Evolutionary conservation across 495 filamentous ascomycete genomes (phyloP).

Genomic region (Aspergillus sparsus): DNA sequence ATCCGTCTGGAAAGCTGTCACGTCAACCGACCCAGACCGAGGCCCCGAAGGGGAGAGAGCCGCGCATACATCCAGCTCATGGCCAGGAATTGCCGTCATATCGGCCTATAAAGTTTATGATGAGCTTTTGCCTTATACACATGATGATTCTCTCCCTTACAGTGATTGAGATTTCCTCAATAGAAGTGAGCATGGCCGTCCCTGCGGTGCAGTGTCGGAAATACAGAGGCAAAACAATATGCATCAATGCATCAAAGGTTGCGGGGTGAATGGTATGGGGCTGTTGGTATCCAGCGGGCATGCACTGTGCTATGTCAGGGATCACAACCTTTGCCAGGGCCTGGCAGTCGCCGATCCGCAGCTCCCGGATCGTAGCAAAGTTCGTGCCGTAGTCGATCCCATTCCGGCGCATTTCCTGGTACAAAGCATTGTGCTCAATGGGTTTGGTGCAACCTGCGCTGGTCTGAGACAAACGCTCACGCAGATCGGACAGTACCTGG

Average conservation of each 20-base stretch:
- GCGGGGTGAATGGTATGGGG: neutral
- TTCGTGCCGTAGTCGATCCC: neutral
- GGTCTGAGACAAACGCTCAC: neutral
- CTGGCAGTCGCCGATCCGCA: neutral
- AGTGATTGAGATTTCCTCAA: neutral
- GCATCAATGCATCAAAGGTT: neutral
- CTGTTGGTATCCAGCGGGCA: neutral
- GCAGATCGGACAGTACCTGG: neutral
- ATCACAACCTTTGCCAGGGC: neutral
- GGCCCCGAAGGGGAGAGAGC: neutral
- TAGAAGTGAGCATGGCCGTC: too few relatives aligned
- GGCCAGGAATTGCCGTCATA: neutral
- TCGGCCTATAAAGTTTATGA: neutral
- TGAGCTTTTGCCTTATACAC: neutral
- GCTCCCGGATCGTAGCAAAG: neutral
- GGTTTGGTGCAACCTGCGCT: neutral
- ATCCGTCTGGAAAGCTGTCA: too few relatives aligned
- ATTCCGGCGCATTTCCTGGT: neutral
- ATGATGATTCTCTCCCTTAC: neutral
- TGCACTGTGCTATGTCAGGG: neutral
- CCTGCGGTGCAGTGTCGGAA: too few relatives aligned
- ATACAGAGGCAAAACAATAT: neutral
- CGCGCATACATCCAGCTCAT: conserved; percentile 1
- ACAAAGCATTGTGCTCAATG: neutral
- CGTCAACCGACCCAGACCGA: too few relatives aligned